Evolutionary conservation across 2,329 filamentous ascomycete species (phyloP), one percentile per base, ranked within the genome.

Genomic region (Fusarium fracticaudum): DNA sequence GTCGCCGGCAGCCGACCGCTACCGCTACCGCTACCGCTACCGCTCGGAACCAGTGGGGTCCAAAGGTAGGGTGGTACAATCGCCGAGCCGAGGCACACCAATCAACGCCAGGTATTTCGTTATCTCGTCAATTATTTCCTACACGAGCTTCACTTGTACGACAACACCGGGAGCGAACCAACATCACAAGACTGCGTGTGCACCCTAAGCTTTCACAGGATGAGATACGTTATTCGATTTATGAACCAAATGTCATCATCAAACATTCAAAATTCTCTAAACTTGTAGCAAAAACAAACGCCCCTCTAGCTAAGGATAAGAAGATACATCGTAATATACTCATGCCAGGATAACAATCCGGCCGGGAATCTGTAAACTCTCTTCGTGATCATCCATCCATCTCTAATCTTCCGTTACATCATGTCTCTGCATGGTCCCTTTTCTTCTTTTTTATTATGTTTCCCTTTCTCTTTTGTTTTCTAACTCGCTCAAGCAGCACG

Each of bases 401-500:
- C 60, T 69, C 69, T 73, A 66, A 53, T 67, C 53, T 68, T 72
- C 63, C 53, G 18, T 73, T 47, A 51, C 53, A 57, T 72, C 79
- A 65, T 60, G 63, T 67, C 60, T 58, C 40, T 71, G 53, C 73
- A 55, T 53, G 54, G 43, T 31, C 59, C 31, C 41, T 45, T 60
- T 60, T 29, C 60, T 24, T 69, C 45, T 40, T 66, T 69, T 60
- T 47, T 40, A 43, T 64, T 63, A 47, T 68, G 3, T 40, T 60
- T 79, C 26, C 70, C 53, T n/a, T 50, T 26, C 8, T 66, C 24
- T 51, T 55, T 54, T 47, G 31, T 15, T 59, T 35, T 41, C 26
- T 51, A 24, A 22, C n/a, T 22, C 15, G 53, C 60, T 71, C 81
- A 84, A 41, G 85, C 85, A 17, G 86, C 86, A 9, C 79, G 69